Evolutionary conservation across 495 filamentous ascomycete species (phyloP), one percentile per base, ranked within the genome.

Genomic region (Melanomma pulvis-pyrius): DNA sequence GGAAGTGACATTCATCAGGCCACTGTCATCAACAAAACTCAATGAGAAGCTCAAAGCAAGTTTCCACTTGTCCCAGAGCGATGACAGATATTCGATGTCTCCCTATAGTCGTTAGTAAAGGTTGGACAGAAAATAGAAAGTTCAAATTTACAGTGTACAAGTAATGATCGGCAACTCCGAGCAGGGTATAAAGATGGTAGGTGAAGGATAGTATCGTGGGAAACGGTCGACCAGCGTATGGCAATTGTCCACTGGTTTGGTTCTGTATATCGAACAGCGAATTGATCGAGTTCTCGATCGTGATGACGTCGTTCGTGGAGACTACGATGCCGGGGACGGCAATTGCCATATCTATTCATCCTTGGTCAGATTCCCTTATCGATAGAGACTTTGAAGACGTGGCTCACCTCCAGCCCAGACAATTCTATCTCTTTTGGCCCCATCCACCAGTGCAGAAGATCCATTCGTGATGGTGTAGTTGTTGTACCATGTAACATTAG

Each of bases 381-480:
- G 2, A 15, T 44, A 15, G 4, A 15, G 39, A 44, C 5, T 6
- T 15, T 6, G 9, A 44, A 44, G 13, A 7, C n/a, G 39, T 11
- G 4, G 17, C 8, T 44, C 34, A 63, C 56, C 59, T 30, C 63
- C 64, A 15, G 64, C 47, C 57, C 57, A 68, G 3, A 68, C 64
- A 36, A 68, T 17, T 19, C 59, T 50, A 47, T 71, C 68, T 52
- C 63, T 13, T 44, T 71, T 71, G 13, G 64, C 64, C 7, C 68
- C 68, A 50, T 71, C 64, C 1, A 71, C 68, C 17, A 71, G 25
- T 1, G 68, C 57, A 12, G 67, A 65, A 7, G 72, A 78, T 9
- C 86, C 85, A 53, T 82, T 80, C 1, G 82, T 78, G 25, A 89
- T 77, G 11, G 80, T 82, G 59, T 63, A 65, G 55, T 75, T 73